A percentile compares a stretch with the other conserved stretches of the same genome.
Evolutionary conservation across 768 basidiomycete genomes (phyloP).

Genomic region (Lactarius akahatsu): DNA sequence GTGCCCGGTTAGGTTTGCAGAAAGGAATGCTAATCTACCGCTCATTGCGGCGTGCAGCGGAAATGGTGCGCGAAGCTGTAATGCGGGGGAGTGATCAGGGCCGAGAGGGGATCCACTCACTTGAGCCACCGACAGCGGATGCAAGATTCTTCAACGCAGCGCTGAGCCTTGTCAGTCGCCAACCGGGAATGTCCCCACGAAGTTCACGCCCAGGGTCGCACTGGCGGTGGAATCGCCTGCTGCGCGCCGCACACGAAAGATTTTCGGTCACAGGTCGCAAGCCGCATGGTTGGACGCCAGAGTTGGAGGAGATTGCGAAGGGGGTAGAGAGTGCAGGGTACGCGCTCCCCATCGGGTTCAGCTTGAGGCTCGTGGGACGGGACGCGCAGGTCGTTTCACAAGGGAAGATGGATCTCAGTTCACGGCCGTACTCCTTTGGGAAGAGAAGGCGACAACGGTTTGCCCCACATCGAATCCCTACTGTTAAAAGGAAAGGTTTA

Average conservation of each 20-base stretch:
- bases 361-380: slow-evolving; percentile 22
- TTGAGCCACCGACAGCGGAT: slow-evolving; percentile 40
- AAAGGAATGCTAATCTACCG: slow-evolving; percentile 20
- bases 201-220: slow-evolving; percentile 30
- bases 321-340: slow-evolving; percentile 19
- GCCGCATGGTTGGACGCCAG: slow-evolving; percentile 19
- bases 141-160: slow-evolving; percentile 68
- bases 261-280: slow-evolving; percentile 1
- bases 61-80: slow-evolving; percentile 7
- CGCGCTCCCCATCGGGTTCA: slow-evolving; percentile 19
- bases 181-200: slow-evolving; percentile 26
- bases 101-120: background rate
- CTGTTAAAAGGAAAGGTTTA: slow-evolving; percentile 30
- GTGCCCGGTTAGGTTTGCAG: background rate
- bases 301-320: slow-evolving; percentile 21
- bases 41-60: slow-evolving; percentile 5
- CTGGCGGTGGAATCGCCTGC: slow-evolving; percentile 34
- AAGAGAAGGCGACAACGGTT: background rate
- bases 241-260: slow-evolving; percentile 31
- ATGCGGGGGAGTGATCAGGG: background rate
- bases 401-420: background rate
- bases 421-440: slow-evolving; percentile 12
- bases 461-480: slow-evolving; percentile 23
- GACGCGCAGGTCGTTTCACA: background rate
- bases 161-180: slow-evolving; percentile 41